A percentile compares a stretch with the other conserved stretches of the same genome.
phyloP scores from a whole-genome alignment of 2,329 filamentous ascomycete species.

The Colletotrichum gloeosporioides region DNA sequence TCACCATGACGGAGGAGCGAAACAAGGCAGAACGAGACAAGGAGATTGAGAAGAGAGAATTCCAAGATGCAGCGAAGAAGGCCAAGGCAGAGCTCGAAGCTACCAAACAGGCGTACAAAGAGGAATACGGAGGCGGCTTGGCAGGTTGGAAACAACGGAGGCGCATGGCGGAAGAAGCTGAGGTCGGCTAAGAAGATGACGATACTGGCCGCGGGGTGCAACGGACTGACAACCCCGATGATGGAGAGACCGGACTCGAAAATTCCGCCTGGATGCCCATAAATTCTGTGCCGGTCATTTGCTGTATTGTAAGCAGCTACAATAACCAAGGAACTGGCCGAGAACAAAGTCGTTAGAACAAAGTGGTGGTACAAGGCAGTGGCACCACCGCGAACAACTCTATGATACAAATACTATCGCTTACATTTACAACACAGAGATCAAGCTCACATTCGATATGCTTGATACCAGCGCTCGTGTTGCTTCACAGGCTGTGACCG shows the following conservation, averaged over 20 bases:
- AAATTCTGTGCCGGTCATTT: not conserved
- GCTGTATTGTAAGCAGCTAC: not conserved
- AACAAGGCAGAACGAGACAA: not conserved
- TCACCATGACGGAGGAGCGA: not conserved
- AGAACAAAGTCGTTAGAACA: not conserved
- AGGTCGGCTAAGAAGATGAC: not conserved
- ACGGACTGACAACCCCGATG: not conserved
- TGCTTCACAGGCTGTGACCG: not conserved
- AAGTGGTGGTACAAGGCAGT: not conserved
- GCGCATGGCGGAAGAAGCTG: not conserved
- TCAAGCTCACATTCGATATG: not conserved
- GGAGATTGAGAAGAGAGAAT: not conserved
- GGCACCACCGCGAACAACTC: not conserved
- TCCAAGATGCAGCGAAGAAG: not conserved
- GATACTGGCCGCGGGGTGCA: not conserved
- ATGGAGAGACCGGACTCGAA: not conserved
- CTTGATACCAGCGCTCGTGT: not conserved
- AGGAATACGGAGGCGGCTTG: not conserved
- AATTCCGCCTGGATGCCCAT: not conserved
- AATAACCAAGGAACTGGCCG: not conserved
- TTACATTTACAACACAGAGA: conserved; percentile 12
- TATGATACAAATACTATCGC: conserved; percentile 19
- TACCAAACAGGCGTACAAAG: not conserved
- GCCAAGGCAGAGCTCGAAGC: conserved; percentile 4
- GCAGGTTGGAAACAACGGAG: conserved; percentile 1